Evolutionary conservation across 1,139 yeast genomes (phyloP), one percentile per base, ranked within the genome.

Genomic region (Yamadazyma atlantica): DNA sequence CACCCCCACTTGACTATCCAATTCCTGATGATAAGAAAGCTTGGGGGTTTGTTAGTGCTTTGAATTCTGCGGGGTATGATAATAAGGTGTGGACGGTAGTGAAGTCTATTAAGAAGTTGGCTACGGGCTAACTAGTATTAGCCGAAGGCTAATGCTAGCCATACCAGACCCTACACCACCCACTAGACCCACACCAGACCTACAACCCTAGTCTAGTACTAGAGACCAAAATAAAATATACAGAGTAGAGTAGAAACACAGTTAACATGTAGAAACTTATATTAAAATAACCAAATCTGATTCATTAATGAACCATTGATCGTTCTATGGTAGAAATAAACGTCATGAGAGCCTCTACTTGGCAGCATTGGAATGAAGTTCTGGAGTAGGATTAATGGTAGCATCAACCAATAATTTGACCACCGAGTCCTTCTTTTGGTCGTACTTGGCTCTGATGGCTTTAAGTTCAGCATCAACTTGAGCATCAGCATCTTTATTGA

Each of bases 1-100:
- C 98, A 1, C 78, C 80, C 22, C 88, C 90, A 2, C 66, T 92
- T 40, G 97, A 92, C 58, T 92, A 92, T 56, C 98, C 98, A 3
- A 86, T 92, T 46, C 75, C 78, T 23, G 82, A 84, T 52, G 87
- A 82, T 47, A 76, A 80, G 49, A 80, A 76, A 50, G 96, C 97
- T 0, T 90, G 97, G 97, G 73, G 73, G 11, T 84, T 92, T 63
- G 94, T 90, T 4, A 75, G 75, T 44, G 82, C 88, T 26, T 75
- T 92, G 58, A 89, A 89, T 54, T 75, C 77, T 29, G 94, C 90
- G n/a, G 95, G 96, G 13, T 92, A 90, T 55, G 95, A 85, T 45
- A 62, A 70, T 37, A 79, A 94, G 39, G 46, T 72, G 15, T 86
- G 95, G 92, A 79, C 79, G 40, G 78, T 69, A 11, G 45, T 70